Evolutionary conservation across 345 rosid genomes (phyloP), one percentile per base, ranked within the genome.

Genomic region (Eutrema japonicum): DNA sequence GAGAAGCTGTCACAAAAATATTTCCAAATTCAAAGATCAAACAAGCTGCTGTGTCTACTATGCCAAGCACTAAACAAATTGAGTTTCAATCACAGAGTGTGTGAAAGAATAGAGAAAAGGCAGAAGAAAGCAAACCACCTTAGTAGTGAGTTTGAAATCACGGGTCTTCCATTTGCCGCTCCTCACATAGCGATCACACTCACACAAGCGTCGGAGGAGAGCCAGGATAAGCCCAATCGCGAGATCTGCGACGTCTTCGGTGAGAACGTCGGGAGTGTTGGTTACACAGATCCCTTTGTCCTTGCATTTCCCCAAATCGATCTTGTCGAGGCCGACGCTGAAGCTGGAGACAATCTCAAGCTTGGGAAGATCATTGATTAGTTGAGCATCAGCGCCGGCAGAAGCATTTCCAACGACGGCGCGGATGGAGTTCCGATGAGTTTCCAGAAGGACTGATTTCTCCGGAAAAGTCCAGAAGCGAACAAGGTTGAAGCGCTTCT

Each of bases 191-290:
- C 79, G 82, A 79, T 94, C 93, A 57, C 84, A 76, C 63, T 51
- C 88, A 73, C 89, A 84, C 27, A 94, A 51, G 71, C 89, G 82
- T 79, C 98, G 85, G 65, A 84, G 66, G 65, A 91, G 92, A 4
- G 93, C 86, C 71, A 91, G 52, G 35, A 84, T 82, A 76, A 94
- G 77, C 29, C 93, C 98, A 63, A 91, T 78, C 14, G 90, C 92
- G 69, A 91, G 79, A 77, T 91, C 97, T 10, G 96, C 98, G 3
- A 94, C 97, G 67, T 91, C 96, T 41, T 94, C 89, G 6, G 92
- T 91, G 75, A 89, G 68, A 32, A 88, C 97, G 72, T 89, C 97
- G 14, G 98, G 98, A 10, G 98, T 91, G 80, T 91, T 85, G 13
- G 92, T 91, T 38, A 91, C 98, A 58, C 82, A 78, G 55, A 91